Evolutionary conservation across 192 early-diverging fungal species (phyloP), one percentile per base, ranked within the genome.

Genomic region (Geranomyces michiganensis): DNA sequence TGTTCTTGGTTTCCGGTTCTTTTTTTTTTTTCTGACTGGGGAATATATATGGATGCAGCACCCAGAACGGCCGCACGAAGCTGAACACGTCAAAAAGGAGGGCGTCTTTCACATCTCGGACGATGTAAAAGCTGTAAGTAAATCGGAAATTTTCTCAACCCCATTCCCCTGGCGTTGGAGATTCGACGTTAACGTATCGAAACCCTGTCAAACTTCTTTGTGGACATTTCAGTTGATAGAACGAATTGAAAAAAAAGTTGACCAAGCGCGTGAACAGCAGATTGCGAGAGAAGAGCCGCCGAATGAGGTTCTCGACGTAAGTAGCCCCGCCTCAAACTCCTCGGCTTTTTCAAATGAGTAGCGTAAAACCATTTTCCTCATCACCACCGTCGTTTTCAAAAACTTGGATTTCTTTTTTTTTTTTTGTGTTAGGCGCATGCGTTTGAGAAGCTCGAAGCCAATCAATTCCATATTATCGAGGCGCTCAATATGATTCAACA

Each of bases 401-500:
- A n/a, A n/a, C n/a, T n/a, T n/a, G n/a, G n/a, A n/a, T n/a, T n/a
- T n/a, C n/a, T n/a, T n/a, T n/a, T n/a, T n/a, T n/a, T n/a, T n/a
- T n/a, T n/a, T n/a, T n/a, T n/a, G 56, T 58, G 56, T 9, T 58
- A 64, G 78, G 71, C 76, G n/a, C 59, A 75, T 44, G 62, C 70
- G 12, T 67, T 86, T 19, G 47, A 71, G 33, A 65, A 76, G 43
- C 33, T 86, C 4, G 70, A 79, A 70, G 84, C 80, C 61, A 80
- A 78, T 58, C 84, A 86, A 68, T 86, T 82, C 68, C 76, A 81
- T 29, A 82, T 86, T 29, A 78, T 86, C 53, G 84, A 83, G 71
- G 68, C 74, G 9, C 67, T 86, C 17, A 84, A 86, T 44, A 32
- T 74, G 8, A 69, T 85, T 26, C 58, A 76, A 48, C 55, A 74